Evolutionary conservation across 257 asterid genomes (phyloP), one percentile per base, ranked within the genome.

Genomic region (Gentiana straminea): DNA sequence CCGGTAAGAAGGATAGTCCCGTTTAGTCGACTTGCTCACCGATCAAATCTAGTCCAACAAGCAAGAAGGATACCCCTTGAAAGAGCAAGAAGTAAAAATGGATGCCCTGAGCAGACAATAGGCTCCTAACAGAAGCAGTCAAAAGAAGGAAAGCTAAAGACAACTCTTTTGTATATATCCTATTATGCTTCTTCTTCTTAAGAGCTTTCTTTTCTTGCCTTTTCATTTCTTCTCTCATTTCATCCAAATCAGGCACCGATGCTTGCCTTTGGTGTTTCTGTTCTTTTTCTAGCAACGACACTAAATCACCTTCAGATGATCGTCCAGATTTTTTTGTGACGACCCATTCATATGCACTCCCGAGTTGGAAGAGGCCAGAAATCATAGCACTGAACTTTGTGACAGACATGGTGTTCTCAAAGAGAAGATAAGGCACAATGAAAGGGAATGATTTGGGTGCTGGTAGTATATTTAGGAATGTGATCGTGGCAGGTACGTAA

Each of bases 321-420:
- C 96, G 80, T 0, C 95, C 98, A 0, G 94, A 79, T 72, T 91
- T 91, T 75, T 87, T 91, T 33, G 96, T 84, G 13, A 91, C 96
- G 1, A 91, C 94, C 98, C 98, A 91, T 52, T 87, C 98, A 6
- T 87, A 90, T 0, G 96, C 94, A 15, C 89, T 80, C 48, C 96
- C 96, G 1, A 90, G 89, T 54, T 86, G 98, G 79, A 84, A 87
- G 33, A 91, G 94, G 4, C 95, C 94, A 0, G 98, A 91, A 57
- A 91, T 68, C 98, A 87, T 91, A 51, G 96, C 98, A 8, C 81
- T 91, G 81, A 91, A 87, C 72, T 91, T 87, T 59, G 98, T 91
- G 2, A 91, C 96, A 0, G 98, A 91, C 98, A 91, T 87, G 0
- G 98, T 87, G 90, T 91, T 91, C 60, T 91, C 96, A 2, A 87